These are phyloP conservation scores for Cornus kousa DNA, from an alignment of 148 eudicot genomes.

Conservation along the genomic window DNA sequence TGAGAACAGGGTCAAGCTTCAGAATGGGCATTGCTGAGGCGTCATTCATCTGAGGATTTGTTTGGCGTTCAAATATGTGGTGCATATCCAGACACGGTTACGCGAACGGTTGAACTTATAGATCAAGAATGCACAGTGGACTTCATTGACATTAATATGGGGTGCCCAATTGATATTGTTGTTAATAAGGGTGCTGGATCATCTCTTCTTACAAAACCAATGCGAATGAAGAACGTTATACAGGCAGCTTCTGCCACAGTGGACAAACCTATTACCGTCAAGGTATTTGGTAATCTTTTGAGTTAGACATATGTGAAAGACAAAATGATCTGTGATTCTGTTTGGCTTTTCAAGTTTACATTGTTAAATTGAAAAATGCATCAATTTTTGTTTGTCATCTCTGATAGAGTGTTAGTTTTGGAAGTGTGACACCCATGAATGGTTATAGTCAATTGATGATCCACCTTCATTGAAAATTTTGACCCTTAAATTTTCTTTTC, in stretches of 20 bases:
- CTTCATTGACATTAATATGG: conserved; percentile 97
- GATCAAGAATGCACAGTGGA: conserved; percentile 87
- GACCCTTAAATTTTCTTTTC: not conserved
- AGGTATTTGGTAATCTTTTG: conserved; percentile 42
- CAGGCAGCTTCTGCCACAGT: conserved; percentile 69
- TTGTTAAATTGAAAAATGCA: not conserved
- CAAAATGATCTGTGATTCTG: not conserved
- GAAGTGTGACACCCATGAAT: not conserved
- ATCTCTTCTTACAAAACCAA: conserved; percentile 87
- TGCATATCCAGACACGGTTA: conserved; percentile 94
- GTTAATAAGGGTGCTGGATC: conserved; percentile 98
- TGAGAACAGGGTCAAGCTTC: conserved; percentile 86
- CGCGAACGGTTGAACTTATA: conserved; percentile 92
- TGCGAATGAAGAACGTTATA: conserved; percentile 84
- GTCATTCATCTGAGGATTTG: conserved; percentile 88
- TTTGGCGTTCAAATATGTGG: conserved; percentile 99
- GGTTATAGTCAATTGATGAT: not conserved
- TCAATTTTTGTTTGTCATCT: not conserved
- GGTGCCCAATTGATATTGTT: conserved; percentile 96
- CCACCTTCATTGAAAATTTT: not conserved
- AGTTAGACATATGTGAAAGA: not conserved
- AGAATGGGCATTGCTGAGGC: conserved; percentile 97
- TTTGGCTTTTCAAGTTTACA: not conserved
- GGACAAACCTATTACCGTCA: conserved; percentile 80
- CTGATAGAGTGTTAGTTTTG: not conserved